A percentile compares a stretch with the other conserved stretches of the same genome.
phyloP scores from a whole-genome alignment of 768 basidiomycete genomes.

The Rhizopogon vinicolor region DNA sequence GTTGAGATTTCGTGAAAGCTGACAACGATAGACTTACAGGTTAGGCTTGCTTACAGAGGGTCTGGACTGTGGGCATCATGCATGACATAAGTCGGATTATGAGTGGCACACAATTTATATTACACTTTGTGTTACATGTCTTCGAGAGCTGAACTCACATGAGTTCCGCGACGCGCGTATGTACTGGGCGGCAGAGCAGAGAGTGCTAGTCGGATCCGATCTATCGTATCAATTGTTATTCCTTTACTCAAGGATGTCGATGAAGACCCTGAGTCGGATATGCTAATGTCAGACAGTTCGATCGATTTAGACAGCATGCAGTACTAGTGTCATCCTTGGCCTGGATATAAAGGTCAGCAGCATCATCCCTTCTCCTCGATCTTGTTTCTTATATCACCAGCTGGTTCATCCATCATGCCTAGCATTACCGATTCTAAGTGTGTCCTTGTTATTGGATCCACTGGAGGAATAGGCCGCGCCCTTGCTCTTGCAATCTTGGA shows the following conservation, averaged over 20 bases:
- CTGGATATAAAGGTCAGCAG: not conserved
- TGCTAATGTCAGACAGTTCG: not conserved
- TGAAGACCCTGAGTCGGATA: not conserved
- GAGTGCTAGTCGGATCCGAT: not conserved
- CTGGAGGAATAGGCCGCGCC: conserved; percentile 53
- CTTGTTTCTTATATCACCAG: too few relatives aligned
- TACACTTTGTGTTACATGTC: too few relatives aligned
- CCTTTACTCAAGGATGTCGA: not conserved
- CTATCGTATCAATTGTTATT: not conserved
- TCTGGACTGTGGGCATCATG: not conserved
- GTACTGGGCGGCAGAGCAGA: not conserved
- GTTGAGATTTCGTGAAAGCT: too few relatives aligned
- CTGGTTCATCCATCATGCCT: conserved; percentile 15
- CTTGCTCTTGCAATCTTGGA: conserved; percentile 46
- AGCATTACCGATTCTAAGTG: conserved; percentile 44
- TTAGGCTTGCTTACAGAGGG: too few relatives aligned
- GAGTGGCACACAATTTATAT: too few relatives aligned
- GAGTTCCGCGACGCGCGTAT: not conserved
- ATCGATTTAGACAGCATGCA: not conserved
- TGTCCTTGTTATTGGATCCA: conserved; percentile 52
- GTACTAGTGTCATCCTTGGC: not conserved
- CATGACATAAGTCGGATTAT: not conserved
- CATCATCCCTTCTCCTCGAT: not conserved
- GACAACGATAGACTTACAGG: not conserved
- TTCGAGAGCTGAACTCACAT: not conserved